Evolutionary conservation across 345 rosid genomes (phyloP), one percentile per base, ranked within the genome.

Genomic region (Hypericum perforatum): DNA sequence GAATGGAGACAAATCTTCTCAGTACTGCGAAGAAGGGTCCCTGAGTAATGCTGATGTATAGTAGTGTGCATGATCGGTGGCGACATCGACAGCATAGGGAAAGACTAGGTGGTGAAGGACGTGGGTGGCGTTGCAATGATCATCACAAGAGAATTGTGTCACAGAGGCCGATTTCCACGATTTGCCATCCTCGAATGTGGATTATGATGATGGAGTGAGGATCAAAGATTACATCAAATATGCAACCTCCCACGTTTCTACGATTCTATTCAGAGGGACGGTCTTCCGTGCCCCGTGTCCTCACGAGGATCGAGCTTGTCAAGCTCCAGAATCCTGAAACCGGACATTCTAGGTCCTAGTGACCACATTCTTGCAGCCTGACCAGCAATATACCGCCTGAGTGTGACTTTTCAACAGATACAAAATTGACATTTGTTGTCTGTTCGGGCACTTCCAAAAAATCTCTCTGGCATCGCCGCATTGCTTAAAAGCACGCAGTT

Each of bases 161-260:
- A 45, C 63, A 16, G 37, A 43, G 11, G 68, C 65, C 14, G 61
- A 59, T 50, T 50, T 62, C 39, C 65, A 55, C 15, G 38, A 59
- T 0, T 61, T 63, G 39, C 61, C 68, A 16, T 57, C 55, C 36
- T 16, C 72, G 2, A 62, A 67, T 22, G 13, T 62, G 41, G 57
- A 41, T 47, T 67, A 67, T 52, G 1, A 43, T 2, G 44, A 60
- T n/a, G 69, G 73, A 0, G 48, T 44, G 14, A 64, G 58, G 0
- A 37, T 69, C 53, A 54, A 63, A 40, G 16, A 37, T 16, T 69
- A 69, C 61, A 48, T 63, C 8, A 69, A 49, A 49, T 63, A 64
- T 39, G 63, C 65, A 12, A 7, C 13, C 12, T 12, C 15, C 7
- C 49, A 16, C 6, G 16, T 29, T 45, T 16, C 49, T 12, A 11